phyloP scores from a whole-genome alignment of 2,329 filamentous ascomycete species.

The Pseudogymnoascus sp. region DNA sequence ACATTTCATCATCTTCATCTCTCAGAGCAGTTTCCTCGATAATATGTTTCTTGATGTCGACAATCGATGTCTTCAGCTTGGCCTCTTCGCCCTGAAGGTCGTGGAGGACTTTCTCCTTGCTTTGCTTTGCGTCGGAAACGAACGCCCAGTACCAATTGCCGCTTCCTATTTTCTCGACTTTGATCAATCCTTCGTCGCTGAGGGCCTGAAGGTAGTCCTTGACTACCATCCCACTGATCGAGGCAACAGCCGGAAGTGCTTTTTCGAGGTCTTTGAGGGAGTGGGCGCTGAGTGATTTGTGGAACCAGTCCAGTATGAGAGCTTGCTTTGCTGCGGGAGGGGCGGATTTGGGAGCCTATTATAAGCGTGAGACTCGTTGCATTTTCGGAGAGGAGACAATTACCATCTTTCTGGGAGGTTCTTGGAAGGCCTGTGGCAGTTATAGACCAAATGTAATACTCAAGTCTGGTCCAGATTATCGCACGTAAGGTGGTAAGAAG shows the following conservation, averaged over 20 bases:
- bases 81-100: slow-evolving; percentile 31
- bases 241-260: slow-evolving; percentile 49
- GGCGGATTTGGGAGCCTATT: slow-evolving; percentile 42
- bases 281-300: slow-evolving; percentile 51
- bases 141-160: slow-evolving; percentile 69
- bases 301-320: slow-evolving; percentile 51
- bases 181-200: slow-evolving; percentile 51
- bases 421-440: background rate
- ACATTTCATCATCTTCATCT: slow-evolving; percentile 27
- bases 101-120: slow-evolving; percentile 32
- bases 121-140: slow-evolving; percentile 43
- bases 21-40: slow-evolving; percentile 29
- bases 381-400: background rate
- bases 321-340: slow-evolving; percentile 50
- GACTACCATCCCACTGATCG: slow-evolving; percentile 58
- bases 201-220: slow-evolving; percentile 59
- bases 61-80: slow-evolving; percentile 24
- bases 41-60: slow-evolving; percentile 28
- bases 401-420: background rate
- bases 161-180: slow-evolving; percentile 61
- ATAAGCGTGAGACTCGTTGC: background rate
- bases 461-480: background rate
- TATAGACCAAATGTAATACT: background rate
- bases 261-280: slow-evolving; percentile 63
- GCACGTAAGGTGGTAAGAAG: background rate